These are phyloP conservation scores for Ophiostoma montium DNA, from an alignment of 2,329 filamentous ascomycete species.

Conservation along the genomic window DNA sequence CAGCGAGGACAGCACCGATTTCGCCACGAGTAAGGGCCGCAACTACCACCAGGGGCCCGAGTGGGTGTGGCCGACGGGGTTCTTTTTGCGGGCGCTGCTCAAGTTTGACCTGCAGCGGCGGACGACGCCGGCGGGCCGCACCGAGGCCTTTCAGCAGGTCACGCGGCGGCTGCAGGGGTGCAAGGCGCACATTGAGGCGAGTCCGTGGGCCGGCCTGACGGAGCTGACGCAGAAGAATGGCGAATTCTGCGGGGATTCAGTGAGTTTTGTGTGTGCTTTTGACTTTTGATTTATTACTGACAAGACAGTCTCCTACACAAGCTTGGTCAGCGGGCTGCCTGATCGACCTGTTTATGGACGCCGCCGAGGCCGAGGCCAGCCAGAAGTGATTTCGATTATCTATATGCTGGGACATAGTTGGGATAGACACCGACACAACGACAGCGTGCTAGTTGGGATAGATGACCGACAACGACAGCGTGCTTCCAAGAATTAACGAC, in stretches of 20 bases:
- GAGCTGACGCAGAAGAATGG: constrained; percentile 90
- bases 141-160: constrained; percentile 89
- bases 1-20: constrained; percentile 81
- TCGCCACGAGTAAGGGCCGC: constrained; percentile 80
- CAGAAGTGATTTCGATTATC: constrained; percentile 1
- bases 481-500: neutral
- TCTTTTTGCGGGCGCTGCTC: constrained; percentile 81
- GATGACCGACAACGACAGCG: neutral
- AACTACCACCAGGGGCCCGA: constrained; percentile 98
- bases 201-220: constrained; percentile 77
- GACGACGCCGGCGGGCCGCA: constrained; percentile 47
- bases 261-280: constrained; percentile 30
- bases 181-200: constrained; percentile 69
- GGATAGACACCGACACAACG: no score
- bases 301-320: constrained; percentile 70
- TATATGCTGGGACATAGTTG: neutral
- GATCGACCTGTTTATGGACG: constrained; percentile 93
- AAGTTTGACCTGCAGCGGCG: constrained; percentile 75
- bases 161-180: constrained; percentile 70
- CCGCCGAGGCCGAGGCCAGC: constrained; percentile 37
- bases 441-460: no score
- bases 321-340: constrained; percentile 92
- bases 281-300: neutral
- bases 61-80: constrained; percentile 96
- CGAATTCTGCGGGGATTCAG: constrained; percentile 72